A percentile compares a stretch with the other conserved stretches of the same genome.
phyloP scores from a whole-genome alignment of 2,329 filamentous ascomycete genomes.

The Diaporthe helianthi region DNA sequence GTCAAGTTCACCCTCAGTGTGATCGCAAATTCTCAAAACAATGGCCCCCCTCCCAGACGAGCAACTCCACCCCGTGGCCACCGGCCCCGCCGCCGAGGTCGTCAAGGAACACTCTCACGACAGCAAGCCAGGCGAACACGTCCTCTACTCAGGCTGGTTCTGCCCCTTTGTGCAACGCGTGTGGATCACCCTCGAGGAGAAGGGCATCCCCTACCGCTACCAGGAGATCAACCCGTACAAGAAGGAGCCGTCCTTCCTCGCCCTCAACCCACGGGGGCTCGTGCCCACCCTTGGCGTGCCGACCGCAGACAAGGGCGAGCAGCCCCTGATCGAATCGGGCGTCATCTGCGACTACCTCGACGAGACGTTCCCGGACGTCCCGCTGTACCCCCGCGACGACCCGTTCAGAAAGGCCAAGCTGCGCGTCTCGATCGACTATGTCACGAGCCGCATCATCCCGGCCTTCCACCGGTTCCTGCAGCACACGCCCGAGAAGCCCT shows the following conservation, averaged over 20 bases:
- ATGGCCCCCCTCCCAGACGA: constrained; percentile 43
- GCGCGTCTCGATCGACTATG: constrained; percentile 76
- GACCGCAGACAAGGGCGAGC: constrained; percentile 40
- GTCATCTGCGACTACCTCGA: constrained; percentile 78
- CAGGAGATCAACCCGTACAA: constrained; percentile 78
- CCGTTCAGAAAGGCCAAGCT: constrained; percentile 68
- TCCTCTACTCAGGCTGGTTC: constrained; percentile 74
- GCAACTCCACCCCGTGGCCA: constrained; percentile 55
- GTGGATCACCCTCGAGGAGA: constrained; percentile 75
- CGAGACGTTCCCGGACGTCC: constrained; percentile 65
- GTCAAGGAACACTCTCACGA: constrained; percentile 41
- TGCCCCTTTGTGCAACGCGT: constrained; percentile 71
- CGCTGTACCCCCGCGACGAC: constrained; percentile 62
- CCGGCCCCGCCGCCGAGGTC: constrained; percentile 54
- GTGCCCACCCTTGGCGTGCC: constrained; percentile 70
- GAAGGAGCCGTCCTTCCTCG: constrained; percentile 70
- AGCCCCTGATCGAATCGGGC: constrained; percentile 73
- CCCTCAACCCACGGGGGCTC: constrained; percentile 75
- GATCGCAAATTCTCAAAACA: not conserved
- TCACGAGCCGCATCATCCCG: constrained; percentile 70
- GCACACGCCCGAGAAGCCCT: constrained; percentile 61
- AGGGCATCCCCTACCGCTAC: constrained; percentile 74
- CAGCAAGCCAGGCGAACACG: constrained; percentile 48
- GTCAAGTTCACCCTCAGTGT: no score
- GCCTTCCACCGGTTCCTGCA: constrained; percentile 68